These are phyloP conservation scores for Bolboschoenus planiculmis DNA, from an alignment of 176 grass and related monocot genomes.

Conservation along the genomic window DNA sequence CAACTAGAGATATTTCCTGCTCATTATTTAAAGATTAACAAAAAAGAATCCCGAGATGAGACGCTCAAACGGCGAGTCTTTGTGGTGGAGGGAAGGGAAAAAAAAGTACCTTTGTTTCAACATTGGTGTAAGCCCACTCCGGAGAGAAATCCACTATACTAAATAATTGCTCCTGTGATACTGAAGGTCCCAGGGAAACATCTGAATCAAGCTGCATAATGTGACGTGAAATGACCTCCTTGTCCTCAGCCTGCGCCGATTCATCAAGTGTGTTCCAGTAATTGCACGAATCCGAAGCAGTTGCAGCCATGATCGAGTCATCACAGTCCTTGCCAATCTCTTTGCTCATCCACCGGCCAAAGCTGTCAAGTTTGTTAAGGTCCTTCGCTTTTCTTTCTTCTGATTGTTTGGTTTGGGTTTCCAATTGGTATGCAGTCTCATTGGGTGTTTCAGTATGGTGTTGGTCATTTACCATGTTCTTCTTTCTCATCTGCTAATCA, in stretches of 20 bases:
- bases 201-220: slow-evolving; percentile 55
- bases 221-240: slow-evolving; percentile 40
- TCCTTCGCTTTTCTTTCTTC: slow-evolving; percentile 18
- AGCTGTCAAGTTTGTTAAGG: slow-evolving; percentile 75
- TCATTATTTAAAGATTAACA: background rate
- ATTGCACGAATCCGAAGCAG: slow-evolving; percentile 45
- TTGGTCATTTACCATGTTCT: slow-evolving; percentile 4
- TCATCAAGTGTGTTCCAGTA: slow-evolving; percentile 49
- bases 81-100: background rate
- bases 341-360: slow-evolving; percentile 86
- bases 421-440: background rate
- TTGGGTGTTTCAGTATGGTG: background rate
- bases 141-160: slow-evolving; percentile 77
- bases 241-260: slow-evolving; percentile 29
- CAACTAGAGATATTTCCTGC: background rate
- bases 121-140: slow-evolving; percentile 42
- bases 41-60: too few relatives aligned
- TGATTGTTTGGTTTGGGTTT: background rate
- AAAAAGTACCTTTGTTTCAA: slow-evolving; percentile 54
- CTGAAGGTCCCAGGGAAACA: slow-evolving; percentile 48
- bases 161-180: slow-evolving; percentile 79
- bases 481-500: slow-evolving; percentile 21
- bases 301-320: slow-evolving; percentile 25
- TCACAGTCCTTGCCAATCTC: slow-evolving; percentile 66
- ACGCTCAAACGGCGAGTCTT: too few relatives aligned